These are phyloP conservation scores for Hericium coralloides DNA, from an alignment of 768 basidiomycete genomes.

Conservation along the genomic window DNA sequence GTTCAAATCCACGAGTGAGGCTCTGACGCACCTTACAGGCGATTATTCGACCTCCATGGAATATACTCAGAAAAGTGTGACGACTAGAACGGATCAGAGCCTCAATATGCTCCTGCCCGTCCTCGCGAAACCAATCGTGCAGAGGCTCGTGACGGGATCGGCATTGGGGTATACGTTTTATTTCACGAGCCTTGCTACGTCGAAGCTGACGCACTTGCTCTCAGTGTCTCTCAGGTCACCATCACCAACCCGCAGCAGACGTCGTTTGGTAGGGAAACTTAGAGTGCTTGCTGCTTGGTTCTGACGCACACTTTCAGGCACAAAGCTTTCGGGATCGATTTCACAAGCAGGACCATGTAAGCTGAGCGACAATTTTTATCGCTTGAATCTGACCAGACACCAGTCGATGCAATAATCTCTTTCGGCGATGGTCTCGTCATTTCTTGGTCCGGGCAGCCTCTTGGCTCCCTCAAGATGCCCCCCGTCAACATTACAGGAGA, in stretches of 20 bases:
- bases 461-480: constrained; percentile 54
- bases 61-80: constrained; percentile 49
- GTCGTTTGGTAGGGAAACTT: constrained; percentile 37
- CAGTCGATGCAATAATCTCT: constrained; percentile 58
- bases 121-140: constrained; percentile 67
- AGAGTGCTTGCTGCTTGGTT: no score
- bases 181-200: neutral
- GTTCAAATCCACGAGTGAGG: no score
- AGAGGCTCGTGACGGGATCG: constrained; percentile 55
- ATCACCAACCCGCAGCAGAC: constrained; percentile 49
- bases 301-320: neutral
- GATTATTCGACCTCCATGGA: constrained; percentile 53
- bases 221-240: constrained; percentile 48
- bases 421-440: constrained; percentile 57
- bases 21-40: constrained; percentile 26
- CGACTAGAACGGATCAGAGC: constrained; percentile 50
- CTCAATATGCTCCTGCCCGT: constrained; percentile 58
- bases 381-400: constrained; percentile 4
- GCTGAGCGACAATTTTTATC: constrained; percentile 15
- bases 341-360: constrained; percentile 65
- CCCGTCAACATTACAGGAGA: constrained; percentile 52
- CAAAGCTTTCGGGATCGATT: constrained; percentile 49
- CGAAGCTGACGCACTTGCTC: neutral
- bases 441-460: constrained; percentile 44
- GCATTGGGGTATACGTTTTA: constrained; percentile 35